A percentile compares a stretch with the other conserved stretches of the same genome.
Evolutionary conservation across 345 rosid species (phyloP).

Genomic region (Capsella bursapastoris): DNA sequence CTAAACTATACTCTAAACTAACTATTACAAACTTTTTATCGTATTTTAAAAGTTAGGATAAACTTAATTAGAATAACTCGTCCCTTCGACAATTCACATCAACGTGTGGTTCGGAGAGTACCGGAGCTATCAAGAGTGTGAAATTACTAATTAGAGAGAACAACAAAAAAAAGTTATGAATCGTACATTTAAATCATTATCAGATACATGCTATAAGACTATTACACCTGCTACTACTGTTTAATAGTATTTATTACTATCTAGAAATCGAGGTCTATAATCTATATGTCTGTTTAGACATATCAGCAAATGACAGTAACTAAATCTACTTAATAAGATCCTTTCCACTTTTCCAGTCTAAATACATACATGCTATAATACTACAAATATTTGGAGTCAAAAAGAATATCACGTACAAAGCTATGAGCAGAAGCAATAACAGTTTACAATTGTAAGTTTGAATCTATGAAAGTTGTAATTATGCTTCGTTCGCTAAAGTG

Average conservation of each 20-base stretch:
- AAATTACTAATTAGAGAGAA: too few relatives aligned
- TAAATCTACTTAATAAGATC: conserved; percentile 34
- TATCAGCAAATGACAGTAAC: conserved; percentile 39
- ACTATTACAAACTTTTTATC: not conserved
- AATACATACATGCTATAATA: too few relatives aligned
- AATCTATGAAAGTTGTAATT: too few relatives aligned
- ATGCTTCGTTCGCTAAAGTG: not conserved
- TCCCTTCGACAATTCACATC: not conserved
- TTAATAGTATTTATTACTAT: conserved; percentile 33
- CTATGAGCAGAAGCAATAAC: not conserved
- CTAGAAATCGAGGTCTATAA: conserved; percentile 15
- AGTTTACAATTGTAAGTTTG: too few relatives aligned
- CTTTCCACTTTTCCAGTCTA: not conserved
- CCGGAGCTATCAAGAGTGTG: not conserved
- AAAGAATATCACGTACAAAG: not conserved
- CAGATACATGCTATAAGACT: conserved; percentile 35
- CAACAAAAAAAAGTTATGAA: conserved; percentile 1
- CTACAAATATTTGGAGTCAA: conserved; percentile 6
- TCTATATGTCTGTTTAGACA: conserved; percentile 34
- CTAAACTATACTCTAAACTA: not conserved
- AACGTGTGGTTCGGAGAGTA: not conserved
- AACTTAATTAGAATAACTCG: not conserved
- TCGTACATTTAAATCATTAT: conserved; percentile 25
- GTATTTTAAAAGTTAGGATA: not conserved
- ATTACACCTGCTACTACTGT: conserved; percentile 37